Base-by-base conservation (phyloP, 768 basidiomycete species). In the Dentipellis fragilis region DNA sequence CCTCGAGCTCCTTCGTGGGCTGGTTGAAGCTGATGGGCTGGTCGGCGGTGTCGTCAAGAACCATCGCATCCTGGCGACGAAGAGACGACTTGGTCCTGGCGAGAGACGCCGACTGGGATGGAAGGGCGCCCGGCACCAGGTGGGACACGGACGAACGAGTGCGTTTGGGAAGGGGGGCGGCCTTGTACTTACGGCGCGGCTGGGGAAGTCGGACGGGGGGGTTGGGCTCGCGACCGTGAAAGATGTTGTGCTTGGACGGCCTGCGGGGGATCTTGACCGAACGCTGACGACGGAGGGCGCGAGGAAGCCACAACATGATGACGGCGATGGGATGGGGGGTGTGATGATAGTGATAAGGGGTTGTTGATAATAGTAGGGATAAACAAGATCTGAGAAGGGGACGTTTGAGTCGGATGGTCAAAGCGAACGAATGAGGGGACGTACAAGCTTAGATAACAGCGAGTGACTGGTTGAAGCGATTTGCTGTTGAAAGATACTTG, bases 191-290 rank as follows among this genome's bases (percentile, higher is more conserved):
- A 37, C 40, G 56, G 14, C 34, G 48, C 17, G 48, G 56, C 16
- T 6, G 45, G 14, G 54, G 57, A 38, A 58, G 46, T 14, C 49
- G 56, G 19, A 38, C 23, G 51, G 47, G 29, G 40, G 52, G 50
- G n/a, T 45, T 34, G 7, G 49, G 38, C 36, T 53, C 57, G 52
- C 58, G 58, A 10, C 22, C 4, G n/a, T 36, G 35, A 38, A 59
- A 21, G 21, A 40, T 40, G n/a, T 36, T 51, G 42, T 45, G 10
- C n/a, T 19, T 16, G 42, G 42, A 45, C 1, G 16, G 16, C n/a
- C 42, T 16, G 11, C 42, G n/a, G 7, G 42, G 12, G 42, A 45
- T 45, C n/a, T 19, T 16, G 5, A 19, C 42, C 3, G 42, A 45
- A 19, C 42, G 42, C 42, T 16, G 16, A 19, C 42, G 42, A 9